phyloP scores from a whole-genome alignment of 306 rosid genomes.

The Fragaria vesca region DNA sequence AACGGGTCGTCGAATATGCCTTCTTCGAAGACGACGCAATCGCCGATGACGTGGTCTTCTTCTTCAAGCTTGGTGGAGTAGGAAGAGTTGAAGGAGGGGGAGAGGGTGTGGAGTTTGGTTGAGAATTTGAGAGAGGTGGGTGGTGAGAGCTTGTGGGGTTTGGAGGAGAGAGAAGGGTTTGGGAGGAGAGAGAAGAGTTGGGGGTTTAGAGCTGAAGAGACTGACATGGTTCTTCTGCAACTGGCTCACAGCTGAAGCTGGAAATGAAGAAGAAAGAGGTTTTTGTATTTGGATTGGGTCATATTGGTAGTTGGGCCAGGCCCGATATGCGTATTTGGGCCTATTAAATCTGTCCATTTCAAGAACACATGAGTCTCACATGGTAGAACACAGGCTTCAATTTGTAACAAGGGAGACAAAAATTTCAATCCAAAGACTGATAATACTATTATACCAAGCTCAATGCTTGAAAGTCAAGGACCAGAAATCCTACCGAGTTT shows the following conservation, averaged over 20 bases:
- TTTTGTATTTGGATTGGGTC: background rate
- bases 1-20: constrained; percentile 68
- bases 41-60: constrained; percentile 69
- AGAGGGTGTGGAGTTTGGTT: constrained; percentile 25
- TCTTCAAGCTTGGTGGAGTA: constrained; percentile 25
- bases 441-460: background rate
- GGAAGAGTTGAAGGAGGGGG: constrained; percentile 32
- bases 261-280: background rate
- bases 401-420: background rate
- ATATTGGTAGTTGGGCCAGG: background rate
- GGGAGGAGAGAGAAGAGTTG: constrained; percentile 37
- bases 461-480: background rate
- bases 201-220: constrained; percentile 40
- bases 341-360: no score
- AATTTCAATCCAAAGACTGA: background rate
- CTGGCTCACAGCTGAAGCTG: background rate
- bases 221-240: constrained; percentile 36
- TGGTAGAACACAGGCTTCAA: no score
- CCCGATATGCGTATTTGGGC: background rate
- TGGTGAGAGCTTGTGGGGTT: constrained; percentile 4
- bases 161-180: constrained; percentile 22
- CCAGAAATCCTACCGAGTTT: background rate
- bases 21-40: constrained; percentile 84
- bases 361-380: no score
- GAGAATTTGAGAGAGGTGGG: constrained; percentile 34